phyloP scores from a whole-genome alignment of 257 asterid species.

The Petunia axillaris region DNA sequence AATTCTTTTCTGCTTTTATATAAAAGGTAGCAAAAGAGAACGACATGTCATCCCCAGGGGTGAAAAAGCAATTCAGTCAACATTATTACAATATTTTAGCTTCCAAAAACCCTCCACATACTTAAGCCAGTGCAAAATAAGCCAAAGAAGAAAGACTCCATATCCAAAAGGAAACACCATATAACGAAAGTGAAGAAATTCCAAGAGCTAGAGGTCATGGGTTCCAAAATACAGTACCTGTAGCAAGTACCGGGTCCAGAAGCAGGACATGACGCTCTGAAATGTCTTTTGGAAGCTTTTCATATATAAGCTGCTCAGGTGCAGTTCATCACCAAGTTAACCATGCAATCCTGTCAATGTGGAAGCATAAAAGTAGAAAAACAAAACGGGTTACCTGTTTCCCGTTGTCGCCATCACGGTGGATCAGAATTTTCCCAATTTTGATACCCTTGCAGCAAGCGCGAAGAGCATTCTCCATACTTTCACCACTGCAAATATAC shows the following conservation, averaged over 20 bases:
- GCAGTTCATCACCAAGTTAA: slow-evolving; percentile 3
- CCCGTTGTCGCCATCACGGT: slow-evolving; percentile 97
- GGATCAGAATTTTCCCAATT: slow-evolving; percentile 94
- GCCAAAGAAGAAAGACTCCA: background rate
- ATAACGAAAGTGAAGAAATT: background rate
- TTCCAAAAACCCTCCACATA: background rate
- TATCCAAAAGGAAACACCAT: background rate
- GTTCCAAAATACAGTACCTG: slow-evolving; percentile 55
- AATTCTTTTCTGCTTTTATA: background rate
- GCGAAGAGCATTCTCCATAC: slow-evolving; percentile 99
- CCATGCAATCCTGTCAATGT: slow-evolving; percentile 24
- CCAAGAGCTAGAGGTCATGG: background rate
- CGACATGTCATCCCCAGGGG: background rate
- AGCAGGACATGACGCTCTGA: slow-evolving; percentile 94
- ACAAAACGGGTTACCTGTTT: slow-evolving; percentile 62
- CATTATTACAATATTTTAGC: background rate
- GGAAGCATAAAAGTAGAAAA: slow-evolving; percentile 24
- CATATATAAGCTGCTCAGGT: slow-evolving; percentile 82
- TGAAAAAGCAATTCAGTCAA: background rate
- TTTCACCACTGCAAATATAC: slow-evolving; percentile 77
- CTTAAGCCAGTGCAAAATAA: slow-evolving; percentile 2
- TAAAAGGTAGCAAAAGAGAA: background rate
- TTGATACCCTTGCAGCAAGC: slow-evolving; percentile 99
- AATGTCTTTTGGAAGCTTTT: slow-evolving; percentile 93
- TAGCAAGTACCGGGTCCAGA: slow-evolving; percentile 98